Evolutionary conservation across 2,329 filamentous ascomycete genomes (phyloP), one percentile per base, ranked within the genome.

Genomic region (Piedraia hortae): DNA sequence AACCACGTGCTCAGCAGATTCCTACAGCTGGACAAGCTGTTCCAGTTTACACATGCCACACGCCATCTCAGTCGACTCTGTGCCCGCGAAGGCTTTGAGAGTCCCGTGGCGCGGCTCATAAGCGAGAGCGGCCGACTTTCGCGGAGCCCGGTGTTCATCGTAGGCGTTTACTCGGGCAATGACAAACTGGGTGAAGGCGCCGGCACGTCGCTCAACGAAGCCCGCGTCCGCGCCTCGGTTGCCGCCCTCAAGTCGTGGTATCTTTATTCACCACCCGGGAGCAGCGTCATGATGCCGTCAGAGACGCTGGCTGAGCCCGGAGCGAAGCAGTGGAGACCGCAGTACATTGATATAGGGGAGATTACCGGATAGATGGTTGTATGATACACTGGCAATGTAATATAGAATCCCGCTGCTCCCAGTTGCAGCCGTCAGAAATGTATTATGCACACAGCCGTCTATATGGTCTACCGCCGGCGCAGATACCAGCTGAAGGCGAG

Each of bases 401-500:
- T n/a, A n/a, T n/a, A n/a, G n/a, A n/a, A n/a, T n/a, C n/a, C n/a
- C n/a, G n/a, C n/a, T n/a, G n/a, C n/a, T n/a, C n/a, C n/a, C n/a
- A n/a, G n/a, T n/a, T n/a, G n/a, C n/a, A n/a, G n/a, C n/a, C n/a
- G n/a, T n/a, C n/a, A n/a, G n/a, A n/a, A n/a, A n/a, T n/a, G n/a
- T n/a, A n/a, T n/a, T n/a, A n/a, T n/a, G n/a, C n/a, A n/a, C n/a
- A n/a, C n/a, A n/a, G n/a, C n/a, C n/a, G n/a, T n/a, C n/a, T n/a
- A n/a, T n/a, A n/a, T n/a, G n/a, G n/a, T 31, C 45, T 63, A 88
- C 41, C 77, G 57, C 44, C 78, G 62, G 44, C 70, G 59, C 49
- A 93, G 46, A 47, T 93, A 97, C 82, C 82, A 97, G 46, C 75
- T 80, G 46, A 80, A 89, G 0, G 78, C 77, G 41, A 88, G 50